These are phyloP conservation scores for Rhododendron mucronatum DNA, from an alignment of 148 eudicot genomes.

Conservation along the genomic window DNA sequence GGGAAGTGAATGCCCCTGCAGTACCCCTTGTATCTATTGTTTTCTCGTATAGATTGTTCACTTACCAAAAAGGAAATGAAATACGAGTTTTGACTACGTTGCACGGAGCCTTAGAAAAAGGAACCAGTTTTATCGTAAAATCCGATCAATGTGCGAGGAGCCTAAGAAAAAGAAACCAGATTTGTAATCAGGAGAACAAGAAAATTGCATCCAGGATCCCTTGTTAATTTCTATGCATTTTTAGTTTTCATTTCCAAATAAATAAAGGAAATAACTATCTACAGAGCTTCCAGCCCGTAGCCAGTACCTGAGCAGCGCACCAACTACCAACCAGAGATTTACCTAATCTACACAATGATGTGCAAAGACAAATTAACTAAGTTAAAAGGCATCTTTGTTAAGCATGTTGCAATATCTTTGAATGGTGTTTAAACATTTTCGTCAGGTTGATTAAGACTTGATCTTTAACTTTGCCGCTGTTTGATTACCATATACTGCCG, in stretches of 20 bases:
- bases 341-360: not conserved
- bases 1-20: not conserved
- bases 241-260: not conserved
- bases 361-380: not conserved
- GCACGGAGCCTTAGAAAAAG: not conserved
- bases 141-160: not conserved
- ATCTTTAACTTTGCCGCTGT: not conserved
- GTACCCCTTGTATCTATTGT: not conserved
- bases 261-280: not conserved
- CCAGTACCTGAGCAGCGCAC: not conserved
- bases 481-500: not conserved
- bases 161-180: not conserved
- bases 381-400: not conserved
- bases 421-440: not conserved
- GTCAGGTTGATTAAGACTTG: not conserved
- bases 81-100: not conserved
- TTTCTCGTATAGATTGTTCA: not conserved
- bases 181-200: not conserved
- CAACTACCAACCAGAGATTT: not conserved
- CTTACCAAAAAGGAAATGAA: not conserved
- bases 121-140: not conserved
- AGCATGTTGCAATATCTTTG: not conserved
- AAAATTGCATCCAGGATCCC: not conserved
- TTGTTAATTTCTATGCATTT: not conserved
- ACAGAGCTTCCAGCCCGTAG: not conserved